phyloP scores from a whole-genome alignment of 2,329 filamentous ascomycete genomes.

The Talaromyces marneffei region DNA sequence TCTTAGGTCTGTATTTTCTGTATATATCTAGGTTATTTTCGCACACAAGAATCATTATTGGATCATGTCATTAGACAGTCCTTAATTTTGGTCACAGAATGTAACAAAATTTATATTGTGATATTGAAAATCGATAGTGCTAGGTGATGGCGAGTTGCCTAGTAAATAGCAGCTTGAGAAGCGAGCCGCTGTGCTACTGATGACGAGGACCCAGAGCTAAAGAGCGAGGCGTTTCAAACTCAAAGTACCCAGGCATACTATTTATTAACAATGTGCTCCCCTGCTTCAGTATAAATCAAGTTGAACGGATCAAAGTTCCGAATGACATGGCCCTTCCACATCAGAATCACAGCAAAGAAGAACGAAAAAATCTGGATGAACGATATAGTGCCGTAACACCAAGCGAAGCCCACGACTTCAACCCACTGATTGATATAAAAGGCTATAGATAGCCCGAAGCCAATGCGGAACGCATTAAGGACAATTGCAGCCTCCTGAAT shows the following conservation, averaged over 20 bases:
- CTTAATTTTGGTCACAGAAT: too few species aligned
- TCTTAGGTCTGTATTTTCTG: too few species aligned
- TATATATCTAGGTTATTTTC: too few species aligned
- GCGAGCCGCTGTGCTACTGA: background rate
- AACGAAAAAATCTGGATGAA: constrained; percentile 2
- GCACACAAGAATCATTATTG: too few species aligned
- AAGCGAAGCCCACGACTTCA: background rate
- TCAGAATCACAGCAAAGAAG: constrained; percentile 4
- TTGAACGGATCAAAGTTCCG: background rate
- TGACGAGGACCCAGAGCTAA: background rate
- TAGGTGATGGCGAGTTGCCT: background rate
- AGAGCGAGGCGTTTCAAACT: background rate
- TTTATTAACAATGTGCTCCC: constrained; percentile 1
- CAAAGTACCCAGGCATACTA: background rate
- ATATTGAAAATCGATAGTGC: background rate
- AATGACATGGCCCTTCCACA: constrained; percentile 13
- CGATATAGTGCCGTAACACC: constrained; percentile 7
- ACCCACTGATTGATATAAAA: constrained; percentile 9
- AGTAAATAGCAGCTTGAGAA: background rate
- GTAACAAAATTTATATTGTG: background rate
- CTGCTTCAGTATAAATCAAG: constrained; percentile 10
- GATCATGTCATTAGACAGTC: too few species aligned
- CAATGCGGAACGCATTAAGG: constrained; percentile 5
- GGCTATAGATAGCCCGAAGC: background rate
- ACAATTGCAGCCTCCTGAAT: background rate